Conservation (phyloP, 108 stramenopile genomes). For the Conticribra weissflogii region DNA sequence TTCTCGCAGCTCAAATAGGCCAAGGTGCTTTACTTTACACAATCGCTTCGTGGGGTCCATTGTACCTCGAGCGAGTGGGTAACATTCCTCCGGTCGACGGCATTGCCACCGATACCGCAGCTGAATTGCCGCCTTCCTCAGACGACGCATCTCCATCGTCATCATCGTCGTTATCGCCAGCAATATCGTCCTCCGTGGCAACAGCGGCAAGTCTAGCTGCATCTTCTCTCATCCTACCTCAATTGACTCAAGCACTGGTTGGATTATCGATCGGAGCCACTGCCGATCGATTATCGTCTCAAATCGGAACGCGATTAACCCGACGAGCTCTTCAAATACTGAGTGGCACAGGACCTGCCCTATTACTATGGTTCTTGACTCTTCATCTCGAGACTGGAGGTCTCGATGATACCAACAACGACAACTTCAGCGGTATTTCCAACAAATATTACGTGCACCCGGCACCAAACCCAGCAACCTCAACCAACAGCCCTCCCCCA, state of each 20-base stretch:
- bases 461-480: no score
- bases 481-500: no score
- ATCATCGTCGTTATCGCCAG: neutral
- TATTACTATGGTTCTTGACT: slow-evolving; percentile 28
- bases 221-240: slow-evolving; percentile 34
- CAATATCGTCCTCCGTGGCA: slow-evolving; percentile 7
- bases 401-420: neutral
- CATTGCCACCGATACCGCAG: no score
- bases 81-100: neutral
- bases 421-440: no score
- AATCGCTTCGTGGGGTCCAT: slow-evolving; percentile 46
- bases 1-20: slow-evolving; percentile 40
- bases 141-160: neutral
- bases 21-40: slow-evolving; percentile 42
- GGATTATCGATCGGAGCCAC: slow-evolving; percentile 29
- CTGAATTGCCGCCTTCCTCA: neutral
- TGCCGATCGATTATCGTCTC: slow-evolving; percentile 27
- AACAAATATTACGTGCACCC: no score
- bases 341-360: slow-evolving; percentile 31
- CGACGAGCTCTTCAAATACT: slow-evolving; percentile 28
- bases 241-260: slow-evolving; percentile 43
- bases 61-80: slow-evolving; percentile 42
- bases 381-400: neutral
- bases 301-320: slow-evolving; percentile 24
- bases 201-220: slow-evolving; percentile 35